Evolutionary conservation across 805 yeast species (phyloP), one percentile per base, ranked within the genome.

Genomic region (Zygosaccharomyces rouxii): DNA sequence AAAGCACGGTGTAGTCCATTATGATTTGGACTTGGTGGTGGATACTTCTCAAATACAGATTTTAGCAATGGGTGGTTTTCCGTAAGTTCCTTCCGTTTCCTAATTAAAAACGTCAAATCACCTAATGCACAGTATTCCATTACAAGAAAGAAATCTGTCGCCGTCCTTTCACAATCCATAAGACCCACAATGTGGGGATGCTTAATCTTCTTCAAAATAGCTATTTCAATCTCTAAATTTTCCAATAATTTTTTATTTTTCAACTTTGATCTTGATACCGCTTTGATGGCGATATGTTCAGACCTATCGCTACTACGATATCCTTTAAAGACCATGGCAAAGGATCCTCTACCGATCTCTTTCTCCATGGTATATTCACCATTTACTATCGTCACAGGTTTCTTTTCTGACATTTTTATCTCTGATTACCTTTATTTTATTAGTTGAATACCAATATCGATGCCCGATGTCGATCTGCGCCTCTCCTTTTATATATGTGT

Each of bases 71-170:
- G 97, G 65, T 89, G 88, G 6, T 84, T 79, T 55, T 78, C 75
- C 31, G 80, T 77, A 42, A 89, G 72, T 63, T 85, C 89, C 56
- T 79, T 78, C 60, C 90, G 76, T 62, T 81, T 83, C 60, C 86
- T 79, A 48, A 94, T 90, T 57, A 94, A 84, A 60, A 83, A 87
- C 0, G 96, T 86, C 53, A 94, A 75, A 69, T 94, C 99, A 11
- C 99, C 99, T 63, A 94, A 72, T 1, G 97, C 83, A 66, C 99
- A 94, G 71, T 89, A 94, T 67, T 94, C 98, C 97, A 94, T 94
- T 14, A 92, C 83, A 53, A 94, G 72, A 64, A 89, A 92, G 71
- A 89, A 88, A 66, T 90, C 88, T 9, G 81, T 66, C 7, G 80
- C 68, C 1, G 96, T 84, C 62, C 88, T 84, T 50, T 81, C 81